Evolutionary conservation across 192 early-diverging fungal species (phyloP).

Genomic region (Coemansia sp.): DNA sequence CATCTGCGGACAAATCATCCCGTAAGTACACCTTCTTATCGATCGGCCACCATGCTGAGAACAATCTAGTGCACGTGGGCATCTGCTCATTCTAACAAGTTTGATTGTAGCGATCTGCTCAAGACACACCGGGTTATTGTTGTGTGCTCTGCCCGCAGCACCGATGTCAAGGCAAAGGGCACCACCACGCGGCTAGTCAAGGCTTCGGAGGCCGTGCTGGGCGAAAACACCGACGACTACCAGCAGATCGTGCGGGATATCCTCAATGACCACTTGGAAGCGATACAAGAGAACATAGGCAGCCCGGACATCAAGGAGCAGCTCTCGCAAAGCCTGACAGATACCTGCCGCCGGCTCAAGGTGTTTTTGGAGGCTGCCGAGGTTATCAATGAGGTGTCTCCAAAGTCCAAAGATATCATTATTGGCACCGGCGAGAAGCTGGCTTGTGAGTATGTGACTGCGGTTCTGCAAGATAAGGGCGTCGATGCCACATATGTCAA

Average conservation of each 20-base stretch:
- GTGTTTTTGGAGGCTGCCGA: conserved; percentile 90
- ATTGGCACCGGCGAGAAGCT: conserved; percentile 93
- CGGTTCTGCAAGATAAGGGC: conserved; percentile 74
- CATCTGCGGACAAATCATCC: conserved; percentile 76
- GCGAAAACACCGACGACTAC: conserved; percentile 47
- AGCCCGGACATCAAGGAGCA: conserved; percentile 53
- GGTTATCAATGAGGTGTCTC: conserved; percentile 96
- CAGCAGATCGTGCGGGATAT: conserved; percentile 81
- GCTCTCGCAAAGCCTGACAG: conserved; percentile 63
- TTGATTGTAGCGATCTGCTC: conserved; percentile 58
- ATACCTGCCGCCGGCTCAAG: conserved; percentile 74
- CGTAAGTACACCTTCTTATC: conserved; percentile 59
- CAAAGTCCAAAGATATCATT: conserved; percentile 92
- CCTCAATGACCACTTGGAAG: conserved; percentile 74
- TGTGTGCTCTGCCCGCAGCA: conserved; percentile 95
- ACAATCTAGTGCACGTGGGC: background rate
- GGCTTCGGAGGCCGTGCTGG: conserved; percentile 49
- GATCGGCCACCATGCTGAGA: conserved; percentile 4
- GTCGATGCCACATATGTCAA: conserved; percentile 82
- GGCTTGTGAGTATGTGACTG: conserved; percentile 85
- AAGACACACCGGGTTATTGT: conserved; percentile 76
- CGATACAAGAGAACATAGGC: conserved; percentile 58
- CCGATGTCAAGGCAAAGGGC: conserved; percentile 80
- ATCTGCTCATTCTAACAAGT: background rate
- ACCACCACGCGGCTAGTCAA: conserved; percentile 75